Evolutionary conservation across 163 green algal species (phyloP).

Genomic region (Volvox carteri): DNA sequence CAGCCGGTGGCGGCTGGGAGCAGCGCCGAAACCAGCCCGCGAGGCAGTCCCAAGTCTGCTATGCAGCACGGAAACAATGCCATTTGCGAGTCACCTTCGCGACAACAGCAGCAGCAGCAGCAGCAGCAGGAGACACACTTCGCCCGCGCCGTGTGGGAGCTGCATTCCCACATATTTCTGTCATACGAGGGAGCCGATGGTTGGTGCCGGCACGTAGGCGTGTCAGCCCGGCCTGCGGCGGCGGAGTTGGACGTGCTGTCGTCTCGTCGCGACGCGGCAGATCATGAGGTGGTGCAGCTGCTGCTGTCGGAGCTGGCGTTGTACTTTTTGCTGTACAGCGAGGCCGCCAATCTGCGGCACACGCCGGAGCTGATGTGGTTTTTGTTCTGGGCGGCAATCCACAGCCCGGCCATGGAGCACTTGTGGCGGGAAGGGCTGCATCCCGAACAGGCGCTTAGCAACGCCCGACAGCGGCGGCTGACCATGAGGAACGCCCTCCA

Average conservation of each 20-base stretch:
- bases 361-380: slow-evolving; percentile 82
- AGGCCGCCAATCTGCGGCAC: slow-evolving; percentile 82
- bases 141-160: slow-evolving; percentile 61
- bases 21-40: no score
- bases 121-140: slow-evolving; percentile 53
- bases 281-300: slow-evolving; percentile 4
- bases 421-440: slow-evolving; percentile 40
- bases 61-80: no score
- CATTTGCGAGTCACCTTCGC: no score
- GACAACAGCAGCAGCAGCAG: no score
- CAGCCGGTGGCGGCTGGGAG: slow-evolving; percentile 57
- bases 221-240: slow-evolving; percentile 44
- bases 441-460: not conserved
- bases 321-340: slow-evolving; percentile 78
- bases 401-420: slow-evolving; percentile 52
- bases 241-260: not conserved
- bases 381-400: slow-evolving; percentile 73
- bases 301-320: slow-evolving; percentile 77
- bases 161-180: slow-evolving; percentile 76
- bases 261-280: not conserved
- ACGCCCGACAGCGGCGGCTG: slow-evolving; percentile 26
- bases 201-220: slow-evolving; percentile 73
- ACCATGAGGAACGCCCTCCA: slow-evolving; percentile 35
- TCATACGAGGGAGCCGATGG: not conserved
- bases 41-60: no score